phyloP scores from a whole-genome alignment of 306 rosid species.

The Castanospermum australe region DNA sequence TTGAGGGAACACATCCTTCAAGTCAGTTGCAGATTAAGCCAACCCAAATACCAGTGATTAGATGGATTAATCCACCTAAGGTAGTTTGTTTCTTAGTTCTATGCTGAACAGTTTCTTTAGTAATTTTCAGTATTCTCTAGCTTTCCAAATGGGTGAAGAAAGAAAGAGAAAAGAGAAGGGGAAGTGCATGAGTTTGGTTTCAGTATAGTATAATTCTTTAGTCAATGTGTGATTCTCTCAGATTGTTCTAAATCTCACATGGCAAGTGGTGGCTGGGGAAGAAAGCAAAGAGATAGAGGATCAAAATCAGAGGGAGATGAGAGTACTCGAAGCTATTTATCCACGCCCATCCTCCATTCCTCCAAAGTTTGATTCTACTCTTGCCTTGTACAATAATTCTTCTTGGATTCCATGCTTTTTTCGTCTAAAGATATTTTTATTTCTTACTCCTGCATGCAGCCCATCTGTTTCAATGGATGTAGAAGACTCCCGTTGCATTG shows the following conservation, averaged over 20 bases:
- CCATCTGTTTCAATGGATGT: slow-evolving; percentile 50
- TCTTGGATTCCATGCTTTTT: slow-evolving; percentile 8
- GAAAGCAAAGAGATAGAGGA: slow-evolving; percentile 70
- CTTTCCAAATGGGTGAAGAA: neutral
- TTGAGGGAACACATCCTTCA: slow-evolving; percentile 67
- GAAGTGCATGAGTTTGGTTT: slow-evolving; percentile 4
- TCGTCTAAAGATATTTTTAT: slow-evolving; percentile 9
- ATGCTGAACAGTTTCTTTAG: neutral
- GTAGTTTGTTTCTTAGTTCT: slow-evolving; percentile 36
- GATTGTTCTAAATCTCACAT: slow-evolving; percentile 56
- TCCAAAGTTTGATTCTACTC: slow-evolving; percentile 60
- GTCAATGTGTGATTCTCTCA: slow-evolving; percentile 29
- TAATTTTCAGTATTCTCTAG: neutral
- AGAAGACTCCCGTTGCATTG: slow-evolving; percentile 39
- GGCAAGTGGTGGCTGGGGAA: slow-evolving; percentile 94
- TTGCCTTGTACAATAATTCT: slow-evolving; percentile 7
- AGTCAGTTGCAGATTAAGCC: slow-evolving; percentile 56
- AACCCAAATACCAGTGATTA: slow-evolving; percentile 70
- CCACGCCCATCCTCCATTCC: slow-evolving; percentile 91
- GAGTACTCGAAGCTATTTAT: slow-evolving; percentile 90
- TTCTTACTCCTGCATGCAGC: slow-evolving; percentile 37
- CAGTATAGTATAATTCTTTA: slow-evolving; percentile 2
- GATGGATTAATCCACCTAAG: slow-evolving; percentile 74
- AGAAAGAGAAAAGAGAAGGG: neutral
- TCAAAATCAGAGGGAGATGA: slow-evolving; percentile 80